Conservation (phyloP, 345 rosid genomes). For the Dipteronia dyeriana region DNA sequence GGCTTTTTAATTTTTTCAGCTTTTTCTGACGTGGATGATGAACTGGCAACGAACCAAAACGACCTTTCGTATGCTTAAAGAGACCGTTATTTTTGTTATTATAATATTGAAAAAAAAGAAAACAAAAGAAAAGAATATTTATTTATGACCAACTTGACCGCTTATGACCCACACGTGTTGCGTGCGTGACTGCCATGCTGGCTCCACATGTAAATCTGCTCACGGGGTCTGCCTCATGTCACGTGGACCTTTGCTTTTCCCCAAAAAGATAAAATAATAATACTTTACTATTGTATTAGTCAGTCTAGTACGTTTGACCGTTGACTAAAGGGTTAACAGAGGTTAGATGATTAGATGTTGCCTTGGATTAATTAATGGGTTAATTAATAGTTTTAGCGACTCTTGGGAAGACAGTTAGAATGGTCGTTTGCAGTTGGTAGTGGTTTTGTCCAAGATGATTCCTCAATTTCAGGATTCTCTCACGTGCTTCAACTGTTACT, state of each 20-base stretch:
- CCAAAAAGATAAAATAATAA: background rate
- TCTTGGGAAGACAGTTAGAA: slow-evolving; percentile 18
- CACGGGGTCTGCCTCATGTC: slow-evolving; percentile 61
- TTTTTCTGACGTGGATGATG: slow-evolving; percentile 39
- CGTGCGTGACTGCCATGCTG: slow-evolving; percentile 61
- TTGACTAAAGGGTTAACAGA: slow-evolving; percentile 29
- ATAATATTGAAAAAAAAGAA: background rate
- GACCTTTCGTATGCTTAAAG: slow-evolving; percentile 34
- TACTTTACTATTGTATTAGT: background rate
- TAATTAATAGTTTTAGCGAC: background rate
- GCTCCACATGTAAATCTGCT: slow-evolving; percentile 52
- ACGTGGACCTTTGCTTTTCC: slow-evolving; percentile 50
- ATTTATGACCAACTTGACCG: too few relatives aligned
- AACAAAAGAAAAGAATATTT: slow-evolving; percentile 18
- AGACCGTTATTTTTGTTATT: slow-evolving; percentile 8
- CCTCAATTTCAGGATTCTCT: slow-evolving; percentile 8
- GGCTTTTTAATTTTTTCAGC: slow-evolving; percentile 12
- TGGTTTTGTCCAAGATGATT: background rate
- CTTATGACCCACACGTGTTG: slow-evolving; percentile 32
- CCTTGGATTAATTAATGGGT: slow-evolving; percentile 1
- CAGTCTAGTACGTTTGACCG: slow-evolving; percentile 35
- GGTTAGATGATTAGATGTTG: background rate
- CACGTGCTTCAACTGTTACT: background rate
- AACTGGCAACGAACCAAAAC: slow-evolving; percentile 27
- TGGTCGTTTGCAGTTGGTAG: slow-evolving; percentile 26